Base-by-base conservation (phyloP, 2,329 filamentous ascomycete genomes). In the Arachnopeziza araneosa region DNA sequence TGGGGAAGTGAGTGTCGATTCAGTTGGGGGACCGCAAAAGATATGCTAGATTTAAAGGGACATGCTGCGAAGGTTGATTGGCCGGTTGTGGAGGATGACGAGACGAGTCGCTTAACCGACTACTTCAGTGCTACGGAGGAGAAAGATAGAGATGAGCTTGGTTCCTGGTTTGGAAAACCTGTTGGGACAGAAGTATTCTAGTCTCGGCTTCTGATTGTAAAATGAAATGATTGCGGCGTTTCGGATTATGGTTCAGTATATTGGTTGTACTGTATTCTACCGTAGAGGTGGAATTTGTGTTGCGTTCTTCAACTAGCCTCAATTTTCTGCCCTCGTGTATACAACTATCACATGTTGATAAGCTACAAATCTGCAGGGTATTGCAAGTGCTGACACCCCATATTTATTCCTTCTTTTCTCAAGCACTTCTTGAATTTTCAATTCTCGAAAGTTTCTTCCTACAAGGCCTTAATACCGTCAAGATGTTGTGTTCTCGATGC, bases 1-100 rank as follows among this genome's bases (percentile, higher is more conserved):
- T 99, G 95, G 93, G 93, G 93, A 0, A 83, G 83, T 24, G 93
- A 98, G 75, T 96, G 91, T 72, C 82, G 95, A 4, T 98, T 97
- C 71, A 96, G 92, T 71, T 99, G 95, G 95, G 90, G 89, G 0
- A 98, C 95, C 0, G 90, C 90, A 1, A 97, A 96, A 76, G 93
- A 98, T 70, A 83, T 98, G 85, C 77, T 99, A 3, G 77, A 79
- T 56, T 22, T 59, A n/a, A 91, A 89, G 73, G 81, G 78, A 9
- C 79, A 78, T 24, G 84, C 83, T 3, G 81, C 89, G 57, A 87
- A 83, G 71, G 88, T 96, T 0, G 91, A 96, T 52, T 98, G 93
- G 93, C 91, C 92, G 0, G 80, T 77, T 14, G 85, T 87, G 5
- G 88, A 92, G 22, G 87, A 91, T 36, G 84, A 83, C 3, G 85